A percentile compares a stretch with the other conserved stretches of the same genome.
These are phyloP conservation scores for Starmerella apis DNA, from an alignment of 805 yeast species.

Conservation along the genomic window DNA sequence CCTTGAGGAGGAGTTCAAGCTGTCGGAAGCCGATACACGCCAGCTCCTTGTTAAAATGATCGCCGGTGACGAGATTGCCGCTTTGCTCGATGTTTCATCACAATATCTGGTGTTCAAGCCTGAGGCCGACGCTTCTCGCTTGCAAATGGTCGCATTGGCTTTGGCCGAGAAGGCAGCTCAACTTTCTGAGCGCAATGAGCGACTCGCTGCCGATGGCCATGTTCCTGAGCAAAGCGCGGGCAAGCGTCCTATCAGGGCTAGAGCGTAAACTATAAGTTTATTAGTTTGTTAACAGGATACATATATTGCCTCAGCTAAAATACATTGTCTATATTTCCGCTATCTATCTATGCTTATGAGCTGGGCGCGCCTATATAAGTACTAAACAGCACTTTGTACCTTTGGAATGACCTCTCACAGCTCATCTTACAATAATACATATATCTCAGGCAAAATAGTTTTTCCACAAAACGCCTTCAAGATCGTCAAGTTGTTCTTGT, in stretches of 20 bases:
- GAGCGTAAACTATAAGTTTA: too few species aligned
- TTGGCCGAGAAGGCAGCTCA: conserved; percentile 72
- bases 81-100: conserved; percentile 58
- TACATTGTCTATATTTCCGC: too few species aligned
- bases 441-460: conserved; percentile 71
- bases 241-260: conserved; percentile 16
- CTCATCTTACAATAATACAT: too few species aligned
- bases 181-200: conserved; percentile 74
- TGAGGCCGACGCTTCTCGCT: conserved; percentile 68
- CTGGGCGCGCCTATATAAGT: too few species aligned
- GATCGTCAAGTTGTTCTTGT: conserved; percentile 69
- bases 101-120: conserved; percentile 55
- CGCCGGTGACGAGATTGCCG: conserved; percentile 64
- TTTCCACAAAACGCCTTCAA: conserved; percentile 90
- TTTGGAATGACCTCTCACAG: too few species aligned
- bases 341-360: too few species aligned
- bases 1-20: conserved; percentile 56
- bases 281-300: too few species aligned
- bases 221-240: conserved; percentile 29
- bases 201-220: conserved; percentile 68
- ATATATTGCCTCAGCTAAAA: too few species aligned
- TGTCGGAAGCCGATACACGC: conserved; percentile 45
- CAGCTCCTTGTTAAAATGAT: conserved; percentile 67
- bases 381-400: too few species aligned
- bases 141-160: conserved; percentile 78